Percentiles rank a stretch among this genome's conserved stretches.
phyloP scores from a whole-genome alignment of 768 basidiomycete genomes.

The Leccinum incarnatum region DNA sequence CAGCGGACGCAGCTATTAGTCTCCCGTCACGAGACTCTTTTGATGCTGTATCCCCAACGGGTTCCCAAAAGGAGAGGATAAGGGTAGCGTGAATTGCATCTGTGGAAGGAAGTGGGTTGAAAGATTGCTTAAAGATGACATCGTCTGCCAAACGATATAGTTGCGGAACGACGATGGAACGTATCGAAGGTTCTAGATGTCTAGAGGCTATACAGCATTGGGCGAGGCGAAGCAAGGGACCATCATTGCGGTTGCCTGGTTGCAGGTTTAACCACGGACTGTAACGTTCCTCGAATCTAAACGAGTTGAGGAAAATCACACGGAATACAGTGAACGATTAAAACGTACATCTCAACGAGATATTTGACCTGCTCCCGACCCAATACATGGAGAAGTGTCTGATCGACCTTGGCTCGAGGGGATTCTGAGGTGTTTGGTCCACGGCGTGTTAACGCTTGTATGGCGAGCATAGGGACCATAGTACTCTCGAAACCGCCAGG shows the following conservation, averaged over 20 bases:
- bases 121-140: conserved; percentile 38
- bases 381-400: conserved; percentile 33
- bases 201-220: conserved; percentile 47
- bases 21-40: conserved; percentile 38
- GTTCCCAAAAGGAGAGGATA: conserved; percentile 44
- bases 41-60: conserved; percentile 33
- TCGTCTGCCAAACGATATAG: conserved; percentile 43
- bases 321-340: background rate
- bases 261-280: conserved; percentile 44
- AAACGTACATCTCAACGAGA: conserved; percentile 39
- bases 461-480: conserved; percentile 44
- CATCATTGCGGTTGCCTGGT: conserved; percentile 28
- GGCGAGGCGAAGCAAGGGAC: conserved; percentile 40
- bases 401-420: conserved; percentile 21
- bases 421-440: conserved; percentile 24
- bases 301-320: background rate
- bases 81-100: conserved; percentile 42
- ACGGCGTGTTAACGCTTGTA: conserved; percentile 39
- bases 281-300: conserved; percentile 43
- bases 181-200: conserved; percentile 38
- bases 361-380: conserved; percentile 34
- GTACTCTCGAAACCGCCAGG: conserved; percentile 43
- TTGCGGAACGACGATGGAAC: conserved; percentile 36
- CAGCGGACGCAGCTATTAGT: conserved; percentile 39
- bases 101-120: conserved; percentile 39